These are phyloP conservation scores for Ochetophila trinervis DNA, from an alignment of 306 rosid species.

Conservation along the genomic window DNA sequence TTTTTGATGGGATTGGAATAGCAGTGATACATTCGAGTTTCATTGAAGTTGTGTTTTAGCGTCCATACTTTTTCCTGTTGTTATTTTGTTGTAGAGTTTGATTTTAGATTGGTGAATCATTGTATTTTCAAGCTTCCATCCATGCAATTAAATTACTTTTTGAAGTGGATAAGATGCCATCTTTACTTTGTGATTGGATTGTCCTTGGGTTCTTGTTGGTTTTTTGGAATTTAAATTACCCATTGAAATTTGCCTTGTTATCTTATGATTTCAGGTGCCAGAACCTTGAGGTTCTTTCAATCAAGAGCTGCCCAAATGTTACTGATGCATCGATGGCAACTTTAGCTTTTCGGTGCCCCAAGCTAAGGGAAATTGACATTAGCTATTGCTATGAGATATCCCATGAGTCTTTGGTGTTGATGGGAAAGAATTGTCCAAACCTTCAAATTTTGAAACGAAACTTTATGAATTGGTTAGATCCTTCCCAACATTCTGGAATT, in stretches of 20 bases:
- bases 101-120: neutral
- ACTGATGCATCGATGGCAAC: conserved; percentile 63
- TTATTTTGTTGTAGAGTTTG: neutral
- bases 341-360: conserved; percentile 44
- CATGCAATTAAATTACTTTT: neutral
- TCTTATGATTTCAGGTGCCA: conserved; percentile 47
- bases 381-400: conserved; percentile 66
- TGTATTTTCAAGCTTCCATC: neutral
- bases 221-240: neutral
- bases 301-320: conserved; percentile 71
- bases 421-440: conserved; percentile 60
- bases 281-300: conserved; percentile 67
- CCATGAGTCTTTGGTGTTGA: conserved; percentile 36
- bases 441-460: conserved; percentile 69
- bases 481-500: conserved; percentile 60
- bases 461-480: conserved; percentile 64
- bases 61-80: no score
- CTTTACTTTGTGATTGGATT: neutral
- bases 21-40: no score
- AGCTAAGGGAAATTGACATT: conserved; percentile 52
- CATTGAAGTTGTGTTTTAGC: no score
- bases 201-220: neutral
- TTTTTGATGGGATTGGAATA: no score
- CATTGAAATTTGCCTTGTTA: conserved; percentile 1
- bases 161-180: neutral